Evolutionary conservation across 1,284 basidiomycete species (phyloP).

Genomic region (Apiotrichum montevideense): DNA sequence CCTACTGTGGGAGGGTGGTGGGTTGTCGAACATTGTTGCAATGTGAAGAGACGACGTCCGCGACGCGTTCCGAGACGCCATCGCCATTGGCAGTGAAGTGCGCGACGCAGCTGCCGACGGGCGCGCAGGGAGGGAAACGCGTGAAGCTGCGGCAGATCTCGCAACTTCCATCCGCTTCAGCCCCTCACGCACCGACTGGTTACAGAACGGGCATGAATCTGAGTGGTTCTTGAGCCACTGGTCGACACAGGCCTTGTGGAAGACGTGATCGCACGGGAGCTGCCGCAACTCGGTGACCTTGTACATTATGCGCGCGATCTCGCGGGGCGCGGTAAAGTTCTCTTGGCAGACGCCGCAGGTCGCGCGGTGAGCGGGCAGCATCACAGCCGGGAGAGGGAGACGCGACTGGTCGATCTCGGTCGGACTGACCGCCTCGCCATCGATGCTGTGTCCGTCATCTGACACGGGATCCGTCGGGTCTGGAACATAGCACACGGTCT

Average conservation of each 20-base stretch:
- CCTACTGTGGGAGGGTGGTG: not conserved
- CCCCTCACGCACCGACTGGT: conserved; percentile 21
- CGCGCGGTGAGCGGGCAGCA: conserved; percentile 19
- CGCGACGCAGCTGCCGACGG: not conserved
- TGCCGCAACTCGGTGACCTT: conserved; percentile 24
- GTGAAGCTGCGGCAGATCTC: not conserved
- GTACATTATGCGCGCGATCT: conserved; percentile 20
- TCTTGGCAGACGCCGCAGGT: conserved; percentile 38
- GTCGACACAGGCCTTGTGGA: conserved; percentile 37
- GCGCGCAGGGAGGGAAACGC: not conserved
- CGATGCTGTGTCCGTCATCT: not conserved
- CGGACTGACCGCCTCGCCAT: conserved; percentile 3
- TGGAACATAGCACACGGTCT: conserved; percentile 25
- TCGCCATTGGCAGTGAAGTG: not conserved
- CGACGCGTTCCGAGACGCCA: not conserved
- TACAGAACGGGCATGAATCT: conserved; percentile 35
- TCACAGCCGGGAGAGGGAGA: conserved; percentile 20
- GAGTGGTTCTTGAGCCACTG: conserved; percentile 31
- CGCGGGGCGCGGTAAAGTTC: conserved; percentile 22
- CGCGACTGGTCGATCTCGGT: conserved; percentile 9
- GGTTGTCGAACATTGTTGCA: not conserved
- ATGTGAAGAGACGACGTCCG: not conserved
- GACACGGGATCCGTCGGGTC: conserved; percentile 13
- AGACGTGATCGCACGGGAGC: conserved; percentile 34
- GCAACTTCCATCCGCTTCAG: conserved; percentile 1